Evolutionary conservation across 2,329 filamentous ascomycete genomes (phyloP).

Genomic region (Pestalotiopsis sp.): DNA sequence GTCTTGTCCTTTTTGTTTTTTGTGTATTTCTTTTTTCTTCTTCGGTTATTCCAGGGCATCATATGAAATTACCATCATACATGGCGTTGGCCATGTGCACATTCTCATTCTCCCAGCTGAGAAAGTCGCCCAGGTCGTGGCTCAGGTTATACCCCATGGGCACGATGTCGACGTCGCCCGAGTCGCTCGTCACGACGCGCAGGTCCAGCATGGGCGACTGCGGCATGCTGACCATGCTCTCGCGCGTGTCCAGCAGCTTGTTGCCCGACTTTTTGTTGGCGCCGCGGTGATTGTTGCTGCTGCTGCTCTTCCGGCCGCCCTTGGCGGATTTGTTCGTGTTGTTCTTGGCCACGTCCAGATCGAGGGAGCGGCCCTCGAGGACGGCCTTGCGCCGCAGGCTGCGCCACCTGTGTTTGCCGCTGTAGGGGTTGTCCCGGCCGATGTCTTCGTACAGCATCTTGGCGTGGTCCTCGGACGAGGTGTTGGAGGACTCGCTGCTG

Average conservation of each 20-base stretch:
- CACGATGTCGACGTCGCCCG: slow-evolving; percentile 44
- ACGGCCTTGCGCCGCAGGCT: slow-evolving; percentile 18
- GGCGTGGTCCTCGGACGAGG: not conserved
- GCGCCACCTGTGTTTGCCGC: slow-evolving; percentile 28
- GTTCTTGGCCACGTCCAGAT: slow-evolving; percentile 13
- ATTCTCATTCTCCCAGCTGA: slow-evolving; percentile 60
- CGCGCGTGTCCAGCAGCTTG: slow-evolving; percentile 26
- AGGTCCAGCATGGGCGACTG: slow-evolving; percentile 54
- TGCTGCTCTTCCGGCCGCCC: slow-evolving; percentile 8
- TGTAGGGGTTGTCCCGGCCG: slow-evolving; percentile 29
- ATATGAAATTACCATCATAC: slow-evolving; percentile 16
- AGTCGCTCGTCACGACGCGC: slow-evolving; percentile 43
- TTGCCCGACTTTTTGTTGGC: slow-evolving; percentile 38
- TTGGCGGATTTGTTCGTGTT: slow-evolving; percentile 2
- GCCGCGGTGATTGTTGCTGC: not conserved
- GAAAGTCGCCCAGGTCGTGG: slow-evolving; percentile 61
- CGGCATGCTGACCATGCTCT: slow-evolving; percentile 48
- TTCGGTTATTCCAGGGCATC: not conserved
- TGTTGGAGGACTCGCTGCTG: slow-evolving; percentile 18
- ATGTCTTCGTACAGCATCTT: slow-evolving; percentile 25
- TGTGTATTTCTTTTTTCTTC: not conserved
- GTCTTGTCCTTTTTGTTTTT: not conserved
- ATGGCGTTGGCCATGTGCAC: slow-evolving; percentile 35
- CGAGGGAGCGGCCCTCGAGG: slow-evolving; percentile 14
- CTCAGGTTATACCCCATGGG: slow-evolving; percentile 65